A percentile compares a stretch with the other conserved stretches of the same genome.
Evolutionary conservation across 2,329 filamentous ascomycete genomes (phyloP).

Genomic region (Anthostomella pinea): DNA sequence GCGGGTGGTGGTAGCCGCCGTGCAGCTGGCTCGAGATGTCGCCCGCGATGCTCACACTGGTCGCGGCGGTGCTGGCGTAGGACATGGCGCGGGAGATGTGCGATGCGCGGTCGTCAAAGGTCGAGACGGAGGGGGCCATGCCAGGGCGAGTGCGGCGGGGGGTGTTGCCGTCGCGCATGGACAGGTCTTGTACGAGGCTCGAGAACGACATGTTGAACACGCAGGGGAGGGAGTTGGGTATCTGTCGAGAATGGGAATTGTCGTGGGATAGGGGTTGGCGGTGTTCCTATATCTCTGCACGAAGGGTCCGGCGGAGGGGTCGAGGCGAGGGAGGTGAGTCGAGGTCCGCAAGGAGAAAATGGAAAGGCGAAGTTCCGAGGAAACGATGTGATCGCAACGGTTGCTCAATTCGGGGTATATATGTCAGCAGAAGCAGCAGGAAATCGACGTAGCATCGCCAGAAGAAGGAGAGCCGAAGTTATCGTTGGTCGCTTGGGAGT

Average conservation of each 20-base stretch:
- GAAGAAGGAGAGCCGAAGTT: background rate
- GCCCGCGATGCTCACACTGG: slow-evolving; percentile 66
- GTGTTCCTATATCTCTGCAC: too few species aligned
- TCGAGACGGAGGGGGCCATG: slow-evolving; percentile 48
- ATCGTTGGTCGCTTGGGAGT: too few species aligned
- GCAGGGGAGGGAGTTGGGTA: background rate
- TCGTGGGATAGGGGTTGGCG: too few species aligned
- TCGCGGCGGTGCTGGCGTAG: slow-evolving; percentile 64
- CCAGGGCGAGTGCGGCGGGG: slow-evolving; percentile 42
- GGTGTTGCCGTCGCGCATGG: slow-evolving; percentile 52
- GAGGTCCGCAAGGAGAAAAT: too few species aligned
- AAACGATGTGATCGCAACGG: too few species aligned
- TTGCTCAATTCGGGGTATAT: too few species aligned
- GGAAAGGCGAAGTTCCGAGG: too few species aligned
- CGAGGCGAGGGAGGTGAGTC: too few species aligned
- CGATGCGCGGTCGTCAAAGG: slow-evolving; percentile 58
- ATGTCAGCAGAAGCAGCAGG: background rate
- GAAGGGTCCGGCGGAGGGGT: too few species aligned
- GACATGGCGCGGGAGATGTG: slow-evolving; percentile 63
- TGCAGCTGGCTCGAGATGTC: slow-evolving; percentile 83
- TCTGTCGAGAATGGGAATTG: too few species aligned
- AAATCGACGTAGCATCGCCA: background rate
- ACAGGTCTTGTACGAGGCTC: slow-evolving; percentile 63
- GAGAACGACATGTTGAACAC: slow-evolving; percentile 59
- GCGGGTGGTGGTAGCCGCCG: slow-evolving; percentile 76